Evolutionary conservation across 2,329 filamentous ascomycete genomes (phyloP).

Genomic region (Pseudogymnoascus sp.): DNA sequence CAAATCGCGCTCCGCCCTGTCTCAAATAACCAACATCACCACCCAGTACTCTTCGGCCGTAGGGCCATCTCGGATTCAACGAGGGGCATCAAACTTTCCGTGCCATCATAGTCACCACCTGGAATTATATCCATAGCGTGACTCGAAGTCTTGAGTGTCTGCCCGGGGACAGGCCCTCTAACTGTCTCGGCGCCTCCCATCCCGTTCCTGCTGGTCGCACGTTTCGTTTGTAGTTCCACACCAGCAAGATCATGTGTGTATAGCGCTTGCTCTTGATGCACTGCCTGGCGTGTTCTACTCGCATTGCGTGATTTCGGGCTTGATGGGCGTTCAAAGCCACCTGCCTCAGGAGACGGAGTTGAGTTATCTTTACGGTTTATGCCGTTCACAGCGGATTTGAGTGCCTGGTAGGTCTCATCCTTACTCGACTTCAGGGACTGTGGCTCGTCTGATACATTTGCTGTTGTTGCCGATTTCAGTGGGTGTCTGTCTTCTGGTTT

Average conservation of each 20-base stretch:
- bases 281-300: not conserved
- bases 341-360: not conserved
- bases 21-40: not conserved
- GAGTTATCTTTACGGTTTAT: not conserved
- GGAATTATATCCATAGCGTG: not conserved
- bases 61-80: not conserved
- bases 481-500: not conserved
- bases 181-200: not conserved
- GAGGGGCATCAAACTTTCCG: not conserved
- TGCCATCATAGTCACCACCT: not conserved
- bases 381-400: not conserved
- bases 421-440: not conserved
- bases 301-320: constrained; percentile 9
- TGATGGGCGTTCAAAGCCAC: not conserved
- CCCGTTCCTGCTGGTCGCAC: not conserved
- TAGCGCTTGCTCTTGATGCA: not conserved
- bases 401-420: not conserved
- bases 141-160: not conserved
- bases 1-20: not conserved
- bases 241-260: not conserved
- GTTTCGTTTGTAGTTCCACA: not conserved
- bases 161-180: not conserved
- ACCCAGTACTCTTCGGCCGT: not conserved
- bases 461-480: not conserved
- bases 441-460: not conserved